These are phyloP conservation scores for Euphorbia tirucalli DNA, from an alignment of 345 rosid genomes.

Conservation along the genomic window DNA sequence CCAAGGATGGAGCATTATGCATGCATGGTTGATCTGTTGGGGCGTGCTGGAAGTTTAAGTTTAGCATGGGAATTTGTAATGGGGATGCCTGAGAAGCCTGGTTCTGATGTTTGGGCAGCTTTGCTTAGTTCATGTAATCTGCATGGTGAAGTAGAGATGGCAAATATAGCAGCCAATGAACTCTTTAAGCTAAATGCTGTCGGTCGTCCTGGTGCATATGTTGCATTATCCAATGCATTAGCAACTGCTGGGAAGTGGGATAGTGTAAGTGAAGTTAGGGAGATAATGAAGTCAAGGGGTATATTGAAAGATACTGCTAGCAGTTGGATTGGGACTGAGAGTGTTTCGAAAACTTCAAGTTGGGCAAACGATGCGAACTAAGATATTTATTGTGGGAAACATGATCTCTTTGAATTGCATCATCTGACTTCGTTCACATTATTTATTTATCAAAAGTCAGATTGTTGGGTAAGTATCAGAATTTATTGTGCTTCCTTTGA, in stretches of 20 bases:
- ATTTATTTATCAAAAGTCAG: not conserved
- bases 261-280: conserved; percentile 60
- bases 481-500: no score
- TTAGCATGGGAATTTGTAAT: conserved; percentile 62
- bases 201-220: conserved; percentile 82
- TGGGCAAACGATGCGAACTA: not conserved
- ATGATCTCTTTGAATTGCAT: not conserved
- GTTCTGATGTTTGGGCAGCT: conserved; percentile 89
- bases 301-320: conserved; percentile 58
- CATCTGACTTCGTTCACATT: not conserved
- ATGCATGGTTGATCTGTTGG: conserved; percentile 87
- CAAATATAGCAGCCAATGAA: conserved; percentile 65
- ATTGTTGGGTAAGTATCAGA: not conserved
- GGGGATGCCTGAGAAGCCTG: conserved; percentile 65
- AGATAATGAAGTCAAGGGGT: conserved; percentile 64
- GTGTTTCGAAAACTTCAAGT: not conserved
- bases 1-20: conserved; percentile 94
- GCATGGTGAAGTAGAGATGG: conserved; percentile 62
- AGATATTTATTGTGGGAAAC: not conserved
- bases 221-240: conserved; percentile 69
- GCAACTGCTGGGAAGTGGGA: conserved; percentile 93
- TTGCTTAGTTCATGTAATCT: conserved; percentile 75
- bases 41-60: conserved; percentile 66
- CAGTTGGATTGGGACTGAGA: conserved; percentile 67
- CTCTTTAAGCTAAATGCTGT: conserved; percentile 64